Evolutionary conservation across 768 basidiomycete genomes (phyloP).

Genomic region (Lactifluus echinatus): DNA sequence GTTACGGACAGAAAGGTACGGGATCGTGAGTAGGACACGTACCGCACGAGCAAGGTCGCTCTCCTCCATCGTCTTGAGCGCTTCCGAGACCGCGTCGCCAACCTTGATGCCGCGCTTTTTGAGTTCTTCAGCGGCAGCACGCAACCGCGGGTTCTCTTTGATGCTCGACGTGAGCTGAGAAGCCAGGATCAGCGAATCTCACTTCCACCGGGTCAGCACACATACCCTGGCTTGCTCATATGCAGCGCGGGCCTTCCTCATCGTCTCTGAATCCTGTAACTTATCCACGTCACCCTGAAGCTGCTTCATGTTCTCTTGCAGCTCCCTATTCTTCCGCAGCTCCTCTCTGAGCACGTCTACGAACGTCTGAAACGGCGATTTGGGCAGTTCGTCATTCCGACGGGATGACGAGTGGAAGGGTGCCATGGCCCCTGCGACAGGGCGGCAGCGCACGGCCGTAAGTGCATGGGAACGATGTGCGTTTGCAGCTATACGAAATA

Average conservation of each 20-base stretch:
- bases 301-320: slow-evolving; percentile 96
- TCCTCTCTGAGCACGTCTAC: slow-evolving; percentile 92
- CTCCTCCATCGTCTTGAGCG: slow-evolving; percentile 90
- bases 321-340: slow-evolving; percentile 84
- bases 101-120: slow-evolving; percentile 84
- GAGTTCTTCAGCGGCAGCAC: slow-evolving; percentile 90
- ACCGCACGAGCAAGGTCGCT: slow-evolving; percentile 86
- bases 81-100: slow-evolving; percentile 88
- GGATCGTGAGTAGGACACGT: slow-evolving; percentile 23
- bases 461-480: slow-evolving; percentile 18
- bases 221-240: slow-evolving; percentile 91
- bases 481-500: slow-evolving; percentile 23
- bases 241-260: slow-evolving; percentile 84
- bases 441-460: slow-evolving; percentile 28
- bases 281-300: slow-evolving; percentile 97
- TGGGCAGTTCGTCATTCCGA: slow-evolving; percentile 56
- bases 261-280: slow-evolving; percentile 91
- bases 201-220: slow-evolving; percentile 13
- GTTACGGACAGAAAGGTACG: background rate
- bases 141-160: slow-evolving; percentile 87
- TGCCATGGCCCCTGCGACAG: slow-evolving; percentile 12
- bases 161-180: slow-evolving; percentile 85
- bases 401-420: slow-evolving; percentile 60
- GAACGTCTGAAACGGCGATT: slow-evolving; percentile 94
- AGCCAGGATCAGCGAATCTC: background rate